phyloP scores from a whole-genome alignment of 345 rosid species.

The Citrus reticulata region DNA sequence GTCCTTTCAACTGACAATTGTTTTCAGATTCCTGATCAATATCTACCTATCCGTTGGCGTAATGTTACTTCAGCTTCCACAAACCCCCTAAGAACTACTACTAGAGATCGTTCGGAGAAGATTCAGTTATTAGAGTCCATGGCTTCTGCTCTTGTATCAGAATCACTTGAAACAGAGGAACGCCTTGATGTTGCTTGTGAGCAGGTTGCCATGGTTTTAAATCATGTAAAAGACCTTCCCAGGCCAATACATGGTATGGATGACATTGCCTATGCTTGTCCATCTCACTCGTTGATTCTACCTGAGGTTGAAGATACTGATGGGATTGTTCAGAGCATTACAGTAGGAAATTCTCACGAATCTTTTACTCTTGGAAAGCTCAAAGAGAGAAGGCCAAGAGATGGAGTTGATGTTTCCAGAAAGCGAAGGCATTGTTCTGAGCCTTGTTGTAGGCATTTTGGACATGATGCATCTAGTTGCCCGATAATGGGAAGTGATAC shows the following conservation, averaged over 20 bases:
- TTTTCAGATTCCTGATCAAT: slow-evolving; percentile 55
- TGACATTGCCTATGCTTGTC: slow-evolving; percentile 31
- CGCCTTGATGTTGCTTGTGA: slow-evolving; percentile 54
- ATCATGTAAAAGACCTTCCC: slow-evolving; percentile 42
- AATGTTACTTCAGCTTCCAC: slow-evolving; percentile 14
- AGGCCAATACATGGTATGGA: slow-evolving; percentile 20
- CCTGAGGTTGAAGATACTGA: slow-evolving; percentile 44
- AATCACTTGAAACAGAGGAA: slow-evolving; percentile 49
- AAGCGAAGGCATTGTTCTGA: slow-evolving; percentile 42
- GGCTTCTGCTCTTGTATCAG: slow-evolving; percentile 41
- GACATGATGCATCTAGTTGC: slow-evolving; percentile 43
- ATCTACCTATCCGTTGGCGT: slow-evolving; percentile 43
- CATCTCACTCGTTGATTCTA: slow-evolving; percentile 43
- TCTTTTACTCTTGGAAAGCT: slow-evolving; percentile 33
- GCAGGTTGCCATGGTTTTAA: slow-evolving; percentile 36
- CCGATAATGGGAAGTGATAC: slow-evolving; percentile 32
- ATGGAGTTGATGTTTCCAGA: slow-evolving; percentile 30
- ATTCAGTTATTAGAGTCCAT: slow-evolving; percentile 48
- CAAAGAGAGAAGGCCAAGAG: slow-evolving; percentile 46
- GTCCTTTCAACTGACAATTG: slow-evolving; percentile 58
- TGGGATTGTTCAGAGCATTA: slow-evolving; percentile 37
- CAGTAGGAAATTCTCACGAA: slow-evolving; percentile 33
- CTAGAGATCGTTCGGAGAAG: slow-evolving; percentile 31
- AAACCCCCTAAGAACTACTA: slow-evolving; percentile 12
- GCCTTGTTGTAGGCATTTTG: slow-evolving; percentile 47